These are phyloP conservation scores for Acacia confusa DNA, from an alignment of 306 rosid species.

Conservation along the genomic window DNA sequence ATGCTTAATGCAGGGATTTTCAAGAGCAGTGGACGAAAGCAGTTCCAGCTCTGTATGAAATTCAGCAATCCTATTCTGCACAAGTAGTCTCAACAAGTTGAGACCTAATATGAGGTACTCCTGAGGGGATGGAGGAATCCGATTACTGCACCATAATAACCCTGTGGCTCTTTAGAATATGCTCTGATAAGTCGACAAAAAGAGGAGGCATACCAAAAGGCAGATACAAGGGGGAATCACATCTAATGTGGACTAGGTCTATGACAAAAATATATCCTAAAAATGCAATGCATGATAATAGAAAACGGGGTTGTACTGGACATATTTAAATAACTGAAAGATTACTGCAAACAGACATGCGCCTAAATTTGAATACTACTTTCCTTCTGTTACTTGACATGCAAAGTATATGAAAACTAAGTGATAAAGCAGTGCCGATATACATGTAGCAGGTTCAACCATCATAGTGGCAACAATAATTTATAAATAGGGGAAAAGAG, in stretches of 20 bases:
- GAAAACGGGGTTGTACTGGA: not conserved
- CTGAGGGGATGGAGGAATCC: constrained; percentile 78
- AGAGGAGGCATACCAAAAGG: not conserved
- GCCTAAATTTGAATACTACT: not conserved
- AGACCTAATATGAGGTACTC: constrained; percentile 95
- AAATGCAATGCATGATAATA: not conserved
- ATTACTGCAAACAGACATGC: not conserved
- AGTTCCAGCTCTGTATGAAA: constrained; percentile 95
- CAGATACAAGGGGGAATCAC: not conserved
- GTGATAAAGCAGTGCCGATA: not conserved
- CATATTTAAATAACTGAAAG: not conserved
- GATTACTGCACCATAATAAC: constrained; percentile 59
- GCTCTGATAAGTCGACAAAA: not conserved
- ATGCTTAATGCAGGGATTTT: constrained; percentile 88
- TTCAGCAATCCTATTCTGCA: constrained; percentile 97
- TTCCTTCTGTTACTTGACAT: constrained; percentile 10
- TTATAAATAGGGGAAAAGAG: not conserved
- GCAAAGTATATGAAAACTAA: constrained; percentile 2
- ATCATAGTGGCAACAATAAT: constrained; percentile 2
- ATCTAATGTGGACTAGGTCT: not conserved
- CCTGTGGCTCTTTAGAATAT: not conserved
- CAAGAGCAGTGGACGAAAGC: constrained; percentile 82
- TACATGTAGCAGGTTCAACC: constrained; percentile 8
- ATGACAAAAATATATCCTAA: not conserved
- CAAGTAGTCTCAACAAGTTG: constrained; percentile 93